These are phyloP conservation scores for Aspergillus sp. DNA, from an alignment of 2,329 filamentous ascomycete species.

Conservation along the genomic window DNA sequence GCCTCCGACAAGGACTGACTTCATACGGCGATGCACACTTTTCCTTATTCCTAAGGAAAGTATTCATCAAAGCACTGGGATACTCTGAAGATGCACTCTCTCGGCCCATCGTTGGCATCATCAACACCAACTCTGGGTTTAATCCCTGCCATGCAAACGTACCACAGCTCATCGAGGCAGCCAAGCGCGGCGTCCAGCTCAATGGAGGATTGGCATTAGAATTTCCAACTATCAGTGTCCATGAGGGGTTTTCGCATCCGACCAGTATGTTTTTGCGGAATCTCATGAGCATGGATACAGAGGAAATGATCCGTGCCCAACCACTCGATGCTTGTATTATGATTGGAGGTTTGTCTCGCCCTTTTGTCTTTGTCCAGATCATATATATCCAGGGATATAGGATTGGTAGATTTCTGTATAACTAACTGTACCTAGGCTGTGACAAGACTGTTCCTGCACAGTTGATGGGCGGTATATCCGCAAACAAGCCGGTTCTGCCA, in stretches of 20 bases:
- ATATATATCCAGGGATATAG: too few relatives aligned
- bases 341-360: constrained; percentile 53
- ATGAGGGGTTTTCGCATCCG: constrained; percentile 64
- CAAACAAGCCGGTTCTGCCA: constrained; percentile 66
- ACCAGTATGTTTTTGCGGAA: constrained; percentile 74
- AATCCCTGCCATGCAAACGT: constrained; percentile 72
- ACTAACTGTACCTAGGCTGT: constrained; percentile 48
- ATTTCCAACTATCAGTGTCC: constrained; percentile 68
- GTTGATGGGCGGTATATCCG: constrained; percentile 70
- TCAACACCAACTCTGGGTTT: constrained; percentile 68
- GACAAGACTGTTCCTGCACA: constrained; percentile 72
- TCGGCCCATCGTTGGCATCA: constrained; percentile 67
- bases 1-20: constrained; percentile 60
- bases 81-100: constrained; percentile 69
- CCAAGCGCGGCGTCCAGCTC: constrained; percentile 63
- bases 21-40: constrained; percentile 72
- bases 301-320: constrained; percentile 71
- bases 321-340: constrained; percentile 64
- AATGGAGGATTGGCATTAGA: constrained; percentile 65
- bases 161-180: constrained; percentile 66
- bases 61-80: constrained; percentile 71
- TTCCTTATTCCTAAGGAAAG: constrained; percentile 68
- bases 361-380: not conserved
- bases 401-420: not conserved
- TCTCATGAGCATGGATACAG: constrained; percentile 74